These are phyloP conservation scores for Angophora floribunda DNA, from an alignment of 345 rosid genomes.

Conservation along the genomic window DNA sequence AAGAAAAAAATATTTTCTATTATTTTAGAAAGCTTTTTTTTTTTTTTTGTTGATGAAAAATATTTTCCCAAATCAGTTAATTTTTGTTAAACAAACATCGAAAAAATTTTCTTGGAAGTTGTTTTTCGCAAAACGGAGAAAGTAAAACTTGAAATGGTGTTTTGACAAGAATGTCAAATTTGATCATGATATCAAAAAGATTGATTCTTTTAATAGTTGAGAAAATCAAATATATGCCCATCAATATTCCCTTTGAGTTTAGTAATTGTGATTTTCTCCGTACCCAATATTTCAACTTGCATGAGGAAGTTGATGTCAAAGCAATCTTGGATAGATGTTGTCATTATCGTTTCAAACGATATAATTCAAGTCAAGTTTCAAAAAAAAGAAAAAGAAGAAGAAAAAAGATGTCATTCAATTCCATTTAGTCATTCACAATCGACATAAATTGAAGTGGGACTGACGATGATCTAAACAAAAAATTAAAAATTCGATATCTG, in stretches of 20 bases:
- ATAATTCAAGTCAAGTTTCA: fast-evolving
- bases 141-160: no score
- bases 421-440: not conserved
- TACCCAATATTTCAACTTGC: not conserved
- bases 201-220: not conserved
- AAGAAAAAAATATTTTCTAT: no score
- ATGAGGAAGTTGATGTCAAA: not conserved
- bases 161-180: not conserved
- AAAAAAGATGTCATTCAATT: not conserved
- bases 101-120: no score
- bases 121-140: no score
- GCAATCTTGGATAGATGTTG: no score
- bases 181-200: not conserved
- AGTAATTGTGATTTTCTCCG: fast-evolving
- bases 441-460: not conserved
- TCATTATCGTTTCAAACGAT: not conserved
- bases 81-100: no score
- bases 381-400: fast-evolving
- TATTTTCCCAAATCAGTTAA: no score
- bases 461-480: not conserved
- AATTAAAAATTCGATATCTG: not conserved
- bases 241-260: not conserved
- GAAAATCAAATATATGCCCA: not conserved
- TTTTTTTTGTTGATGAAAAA: no score
- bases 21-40: no score